These are phyloP conservation scores for Trifolium fragiferum DNA, from an alignment of 306 rosid species.

Conservation along the genomic window DNA sequence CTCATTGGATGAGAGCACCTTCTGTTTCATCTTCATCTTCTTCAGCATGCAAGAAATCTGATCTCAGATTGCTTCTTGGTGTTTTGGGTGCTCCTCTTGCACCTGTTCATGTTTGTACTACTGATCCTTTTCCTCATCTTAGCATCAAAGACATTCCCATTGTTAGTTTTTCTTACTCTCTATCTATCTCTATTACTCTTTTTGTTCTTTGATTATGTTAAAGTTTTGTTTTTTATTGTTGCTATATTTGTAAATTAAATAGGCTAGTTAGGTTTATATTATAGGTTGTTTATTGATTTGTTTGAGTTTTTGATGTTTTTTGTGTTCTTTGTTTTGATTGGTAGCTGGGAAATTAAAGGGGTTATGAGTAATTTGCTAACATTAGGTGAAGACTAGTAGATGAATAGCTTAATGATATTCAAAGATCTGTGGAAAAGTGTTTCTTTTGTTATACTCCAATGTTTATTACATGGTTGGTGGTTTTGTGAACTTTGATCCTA, in stretches of 20 bases:
- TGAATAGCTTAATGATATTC: neutral
- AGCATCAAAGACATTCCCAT: constrained; percentile 97
- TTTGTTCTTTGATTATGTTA: neutral
- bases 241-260: constrained; percentile 5
- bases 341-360: neutral
- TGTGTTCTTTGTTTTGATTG: neutral
- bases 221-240: neutral
- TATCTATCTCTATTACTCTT: neutral
- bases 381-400: neutral
- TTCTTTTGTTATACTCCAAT: neutral
- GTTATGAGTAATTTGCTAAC: constrained; percentile 1
- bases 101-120: constrained; percentile 85
- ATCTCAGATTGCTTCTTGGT: constrained; percentile 92
- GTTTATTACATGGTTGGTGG: constrained; percentile 1
- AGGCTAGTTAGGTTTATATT: neutral
- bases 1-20: constrained; percentile 93
- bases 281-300: neutral
- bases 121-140: constrained; percentile 86
- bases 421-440: constrained; percentile 11
- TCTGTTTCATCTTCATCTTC: constrained; percentile 65
- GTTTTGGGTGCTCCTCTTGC: constrained; percentile 96
- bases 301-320: neutral
- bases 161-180: constrained; percentile 57
- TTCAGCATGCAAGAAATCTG: constrained; percentile 74
- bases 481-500: neutral